Evolutionary conservation across 768 basidiomycete genomes (phyloP).

Genomic region (Hygrophorus russula): DNA sequence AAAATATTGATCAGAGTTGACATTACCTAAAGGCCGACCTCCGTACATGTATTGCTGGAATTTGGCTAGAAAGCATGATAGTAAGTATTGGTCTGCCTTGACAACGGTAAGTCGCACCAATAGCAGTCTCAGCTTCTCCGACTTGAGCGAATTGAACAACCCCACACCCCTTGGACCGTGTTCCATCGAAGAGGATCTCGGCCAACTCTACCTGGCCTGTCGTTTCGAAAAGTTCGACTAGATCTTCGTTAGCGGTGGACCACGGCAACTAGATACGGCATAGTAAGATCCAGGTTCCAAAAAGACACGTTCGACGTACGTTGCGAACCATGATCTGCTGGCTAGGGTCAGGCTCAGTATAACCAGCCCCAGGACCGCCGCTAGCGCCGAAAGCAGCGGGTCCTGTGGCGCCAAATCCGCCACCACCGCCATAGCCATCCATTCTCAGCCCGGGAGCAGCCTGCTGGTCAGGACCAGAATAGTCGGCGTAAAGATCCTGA

Average conservation of each 20-base stretch:
- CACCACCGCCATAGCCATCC: conserved; percentile 24
- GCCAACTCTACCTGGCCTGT: conserved; percentile 92
- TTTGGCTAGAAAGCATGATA: conserved; percentile 43
- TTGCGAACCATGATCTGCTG: conserved; percentile 99
- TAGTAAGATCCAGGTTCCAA: background rate
- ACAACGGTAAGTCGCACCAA: conserved; percentile 45
- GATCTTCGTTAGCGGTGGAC: conserved; percentile 98
- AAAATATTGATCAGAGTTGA: conserved; percentile 6
- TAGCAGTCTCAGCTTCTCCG: conserved; percentile 87
- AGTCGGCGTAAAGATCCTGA: conserved; percentile 86
- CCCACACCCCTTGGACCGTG: conserved; percentile 88
- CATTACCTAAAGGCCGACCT: conserved; percentile 73
- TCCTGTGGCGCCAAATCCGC: conserved; percentile 17
- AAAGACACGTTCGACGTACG: conserved; percentile 41
- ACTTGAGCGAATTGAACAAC: conserved; percentile 91
- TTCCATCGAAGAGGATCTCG: conserved; percentile 89
- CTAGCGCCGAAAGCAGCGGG: conserved; percentile 19
- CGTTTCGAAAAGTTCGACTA: conserved; percentile 97
- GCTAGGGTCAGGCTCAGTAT: conserved; percentile 67
- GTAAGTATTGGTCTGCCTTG: background rate
- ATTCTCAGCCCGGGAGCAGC: conserved; percentile 29
- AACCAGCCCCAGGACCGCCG: conserved; percentile 24
- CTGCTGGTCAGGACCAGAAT: conserved; percentile 75
- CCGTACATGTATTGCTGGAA: conserved; percentile 96
- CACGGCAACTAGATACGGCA: conserved; percentile 64